Evolutionary conservation across 2,329 filamentous ascomycete species (phyloP), one percentile per base, ranked within the genome.

Genomic region (Fusarium transvaalense): DNA sequence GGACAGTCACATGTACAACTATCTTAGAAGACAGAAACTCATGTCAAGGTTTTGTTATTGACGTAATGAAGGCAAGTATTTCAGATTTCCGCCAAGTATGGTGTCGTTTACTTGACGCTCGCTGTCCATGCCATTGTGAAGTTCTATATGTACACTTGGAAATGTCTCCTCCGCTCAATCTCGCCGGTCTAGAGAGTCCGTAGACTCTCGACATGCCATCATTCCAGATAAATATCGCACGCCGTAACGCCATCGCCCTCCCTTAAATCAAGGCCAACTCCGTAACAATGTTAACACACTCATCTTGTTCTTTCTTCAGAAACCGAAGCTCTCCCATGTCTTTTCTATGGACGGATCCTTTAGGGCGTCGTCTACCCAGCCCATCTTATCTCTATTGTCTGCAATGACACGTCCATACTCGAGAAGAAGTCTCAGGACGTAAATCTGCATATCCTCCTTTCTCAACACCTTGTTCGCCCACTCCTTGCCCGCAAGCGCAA

Each of bases 371-470:
- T 80, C 82, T 4, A 86, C 84, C 83, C 84, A 88, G 3, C 86
- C 86, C 83, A 89, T 81, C 31, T 69, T 77, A 64, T 86, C 84
- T 53, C 86, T 76, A 52, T 80, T 74, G 38, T 86, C 84, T 56
- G 87, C 85, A 38, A 80, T 78, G 14, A 90, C 73, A 19, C 88
- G 80, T 8, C 83, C 89, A 65, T 90, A 91, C 78, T 91, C 89
- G 32, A 91, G 79, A 54, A 91, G 77, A 68, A 94, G 73, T 42
- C 91, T 81, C 55, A 90, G 80, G 10, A 89, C 84, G 75, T 94
- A 94, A 10, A 93, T 83, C 73, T 88, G 85, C 90, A 93, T 92
- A 74, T 93, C 91, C 72, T 92, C 90, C 70, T 84, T 86, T 60
- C 92, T 81, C 27, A 93, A 79, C 10, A 91, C 91, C 74, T 80